Base-by-base conservation (phyloP, 345 rosid species). In the Nasturtium officinale region DNA sequence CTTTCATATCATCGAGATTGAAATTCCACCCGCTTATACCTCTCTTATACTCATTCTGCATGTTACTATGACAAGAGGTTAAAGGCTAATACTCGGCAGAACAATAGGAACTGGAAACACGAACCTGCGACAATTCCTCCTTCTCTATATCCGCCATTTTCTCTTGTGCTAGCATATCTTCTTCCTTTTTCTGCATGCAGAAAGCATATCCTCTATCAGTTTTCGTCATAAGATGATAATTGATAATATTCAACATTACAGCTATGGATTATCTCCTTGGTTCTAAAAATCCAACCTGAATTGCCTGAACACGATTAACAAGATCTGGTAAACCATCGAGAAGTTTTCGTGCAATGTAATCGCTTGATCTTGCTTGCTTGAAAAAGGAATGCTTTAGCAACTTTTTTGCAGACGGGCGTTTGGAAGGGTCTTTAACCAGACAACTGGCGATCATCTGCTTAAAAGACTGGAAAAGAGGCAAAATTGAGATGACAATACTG, bases 401-500 rank as follows among this genome's bases (percentile, higher is more conserved):
- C 73, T 90, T 95, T 72, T 81, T 86, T 20, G 96, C 90, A 32
- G 99, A 85, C 43, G 98, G 99, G 71, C 98, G 85, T 83, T 95
- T 95, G 18, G 88, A 82, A 64, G 98, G 99, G 81, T 95, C 99
- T 84, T 95, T 95, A 23, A 91, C 97, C 83, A 95, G 85, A 84
- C 99, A 95, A 74, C 96, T 95, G 26, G 99, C 99, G 67, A 87
- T 91, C 99, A 95, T 95, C 80, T 95, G 99, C 87, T 95, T 95
- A 80, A 95, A 95, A 67, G 96, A 91, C 99, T 91, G 82, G 32
- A 72, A 65, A 62, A 65, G 61, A 75, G 60, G 82, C 17, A 71
- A 30, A 58, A 53, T 11, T 63, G 30, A 63, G 67, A 47, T 65
- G 42, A 64, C 3, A 38, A 40, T 32, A 11, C 40, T 50, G 18